These are phyloP conservation scores for Brassica incana DNA, from an alignment of 345 rosid species.

Conservation along the genomic window DNA sequence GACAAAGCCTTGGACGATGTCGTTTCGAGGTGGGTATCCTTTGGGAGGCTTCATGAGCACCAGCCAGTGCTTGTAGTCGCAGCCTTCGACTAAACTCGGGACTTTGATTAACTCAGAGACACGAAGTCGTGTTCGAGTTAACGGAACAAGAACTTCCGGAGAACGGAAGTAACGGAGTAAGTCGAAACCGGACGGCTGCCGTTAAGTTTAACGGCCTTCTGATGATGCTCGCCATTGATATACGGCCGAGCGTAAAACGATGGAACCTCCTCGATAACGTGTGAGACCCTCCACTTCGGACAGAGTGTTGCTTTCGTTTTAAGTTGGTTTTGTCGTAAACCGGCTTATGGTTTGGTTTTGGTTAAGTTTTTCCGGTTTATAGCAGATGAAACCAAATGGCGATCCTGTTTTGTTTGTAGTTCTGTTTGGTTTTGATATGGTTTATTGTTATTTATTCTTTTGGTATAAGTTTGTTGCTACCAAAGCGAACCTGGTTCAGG, in stretches of 20 bases:
- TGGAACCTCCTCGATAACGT: neutral
- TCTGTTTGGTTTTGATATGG: neutral
- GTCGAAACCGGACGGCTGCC: slow-evolving; percentile 20
- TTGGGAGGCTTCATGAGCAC: slow-evolving; percentile 49
- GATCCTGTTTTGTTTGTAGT: neutral
- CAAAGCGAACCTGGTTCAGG: too few species aligned
- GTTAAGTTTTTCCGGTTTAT: neutral
- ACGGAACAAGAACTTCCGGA: slow-evolving; percentile 19
- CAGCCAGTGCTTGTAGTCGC: slow-evolving; percentile 54
- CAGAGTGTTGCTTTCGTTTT: neutral
- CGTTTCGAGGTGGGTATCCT: slow-evolving; percentile 48
- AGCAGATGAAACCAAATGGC: neutral
- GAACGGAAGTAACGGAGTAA: slow-evolving; percentile 14
- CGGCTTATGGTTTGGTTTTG: neutral
- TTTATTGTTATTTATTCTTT: neutral
- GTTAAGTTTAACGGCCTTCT: slow-evolving; percentile 29
- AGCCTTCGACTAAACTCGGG: slow-evolving; percentile 44
- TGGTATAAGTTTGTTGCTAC: too few species aligned
- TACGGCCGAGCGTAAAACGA: neutral
- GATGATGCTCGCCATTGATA: slow-evolving; percentile 29
- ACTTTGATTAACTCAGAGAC: slow-evolving; percentile 32
- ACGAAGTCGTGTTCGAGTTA: slow-evolving; percentile 27
- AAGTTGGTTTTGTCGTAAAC: neutral
- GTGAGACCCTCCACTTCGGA: neutral
- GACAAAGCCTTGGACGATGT: slow-evolving; percentile 42